Evolutionary conservation across 768 basidiomycete species (phyloP), one percentile per base, ranked within the genome.

Genomic region (Leccinum longicurvipes): DNA sequence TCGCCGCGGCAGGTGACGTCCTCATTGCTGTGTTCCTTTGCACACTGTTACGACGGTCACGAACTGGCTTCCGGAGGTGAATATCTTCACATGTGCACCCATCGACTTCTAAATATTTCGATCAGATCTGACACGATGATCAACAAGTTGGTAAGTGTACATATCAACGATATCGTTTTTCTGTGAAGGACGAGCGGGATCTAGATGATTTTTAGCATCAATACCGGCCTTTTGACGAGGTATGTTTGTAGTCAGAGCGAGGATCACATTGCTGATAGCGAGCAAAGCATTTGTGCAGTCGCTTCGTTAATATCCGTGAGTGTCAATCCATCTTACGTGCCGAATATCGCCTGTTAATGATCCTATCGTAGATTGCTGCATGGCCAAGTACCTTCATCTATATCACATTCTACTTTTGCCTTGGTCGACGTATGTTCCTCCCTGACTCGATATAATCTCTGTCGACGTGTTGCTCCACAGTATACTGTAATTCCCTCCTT

Each of bases 401-500:
- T 23, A 23, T 23, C 12, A 4, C 41, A 23, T 42, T 42, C 41
- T 42, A 23, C 21, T 42, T 42, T 23, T 19, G 21, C 41, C n/a
- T 42, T 42, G 41, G 41, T 23, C 41, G 41, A 42, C 21, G 41
- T 42, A 42, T 14, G 41, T 42, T 23, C 41, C 8, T n/a, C 15
- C n/a, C n/a, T 9, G 8, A 14, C 34, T 36, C 34, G 17, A 36
- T n/a, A 14, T 6, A 4, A 12, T 6, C 6, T 39, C n/a, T 21
- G 3, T 19, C 55, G 34, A 64, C 5, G 0, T 8, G 2, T 23
- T 17, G 5, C 10, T 34, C 8, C 2, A 11, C 46, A 85, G 83
- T 85, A 2, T 85, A 85, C 60, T 79, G 81, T 34, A 85, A 85
- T 62, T 81, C 82, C 3, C 77, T 85, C 24, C 76, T 85, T 14